Base-by-base conservation (phyloP, 208 protist species). In the Leishmania tropica region DNA sequence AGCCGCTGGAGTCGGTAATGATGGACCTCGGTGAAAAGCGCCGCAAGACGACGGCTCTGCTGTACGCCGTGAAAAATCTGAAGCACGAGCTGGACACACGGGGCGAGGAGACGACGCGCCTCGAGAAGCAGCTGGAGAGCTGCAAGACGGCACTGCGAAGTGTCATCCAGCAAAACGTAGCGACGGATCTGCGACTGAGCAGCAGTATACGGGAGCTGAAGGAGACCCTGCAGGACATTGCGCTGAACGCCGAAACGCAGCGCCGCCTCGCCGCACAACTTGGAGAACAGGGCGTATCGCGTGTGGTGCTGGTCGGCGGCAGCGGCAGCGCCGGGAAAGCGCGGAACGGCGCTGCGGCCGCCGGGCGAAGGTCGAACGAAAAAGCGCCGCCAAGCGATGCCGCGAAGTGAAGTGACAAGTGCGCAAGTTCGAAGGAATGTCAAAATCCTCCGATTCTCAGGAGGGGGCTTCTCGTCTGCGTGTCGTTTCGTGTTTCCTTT, bases 171-270 rank as follows among this genome's bases (percentile, higher is more conserved):
- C 53, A 88, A 11, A 94, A 91, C 84, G 88, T 89, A 4, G 83
- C 62, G 13, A 67, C 78, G 2, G 87, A 88, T 35, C 71, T 86
- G 48, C 53, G 78, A 35, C 86, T 95, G 54, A 82, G 81, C 42
- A 83, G 73, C 54, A 77, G 82, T 56, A 95, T 97, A 58, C 73
- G 70, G 51, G 90, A 94, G 31, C 53, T 93, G 24, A 79, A 91
- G 42, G 89, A 92, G 42, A 92, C 87, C n/a, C 80, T 96, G 48
- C 85, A 85, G 31, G 92, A 97, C 8, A 86, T 97, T 48, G 79
- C 87, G n/a, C 76, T 90, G 37, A 97, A 95, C 75, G 19, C 91
- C 3, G 56, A 81, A 17, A 89, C 90, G 74, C 86, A 88, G 53
- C 79, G 78, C 35, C 84, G 85, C 15, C 67, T 96, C 42, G 64